phyloP scores from a whole-genome alignment of 139 green algal species.

The Astrephomene gubernaculifera region DNA sequence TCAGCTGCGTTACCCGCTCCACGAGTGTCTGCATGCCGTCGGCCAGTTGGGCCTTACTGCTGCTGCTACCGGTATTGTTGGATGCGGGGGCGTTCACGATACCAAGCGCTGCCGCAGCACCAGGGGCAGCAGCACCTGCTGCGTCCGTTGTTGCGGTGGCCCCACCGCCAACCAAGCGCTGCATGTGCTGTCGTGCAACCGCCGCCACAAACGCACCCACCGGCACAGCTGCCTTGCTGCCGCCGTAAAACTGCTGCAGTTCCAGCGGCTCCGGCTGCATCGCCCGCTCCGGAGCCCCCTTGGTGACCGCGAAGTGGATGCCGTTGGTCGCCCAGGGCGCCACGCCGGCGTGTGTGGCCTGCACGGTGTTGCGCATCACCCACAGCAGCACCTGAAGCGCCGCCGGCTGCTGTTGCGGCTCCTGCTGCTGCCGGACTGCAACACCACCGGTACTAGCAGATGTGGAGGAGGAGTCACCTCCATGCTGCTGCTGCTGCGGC shows the following conservation, averaged over 20 bases:
- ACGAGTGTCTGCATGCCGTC: too few species aligned
- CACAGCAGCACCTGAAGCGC: slow-evolving; percentile 57
- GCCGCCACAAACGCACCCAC: slow-evolving; percentile 8
- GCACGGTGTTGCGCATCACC: slow-evolving; percentile 67
- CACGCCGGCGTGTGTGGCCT: slow-evolving; percentile 49
- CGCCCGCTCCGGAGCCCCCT: slow-evolving; percentile 22
- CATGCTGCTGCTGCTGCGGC: neutral
- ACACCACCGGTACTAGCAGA: neutral
- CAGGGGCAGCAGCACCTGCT: neutral
- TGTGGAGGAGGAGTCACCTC: neutral
- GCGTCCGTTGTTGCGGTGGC: neutral
- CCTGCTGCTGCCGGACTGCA: neutral
- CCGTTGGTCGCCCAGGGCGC: slow-evolving; percentile 51
- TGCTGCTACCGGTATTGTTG: too few species aligned
- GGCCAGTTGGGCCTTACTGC: too few species aligned
- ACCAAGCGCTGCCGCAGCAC: neutral
- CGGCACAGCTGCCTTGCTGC: neutral
- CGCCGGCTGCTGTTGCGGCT: neutral
- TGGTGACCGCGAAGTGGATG: slow-evolving; percentile 53
- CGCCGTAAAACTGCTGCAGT: slow-evolving; percentile 36
- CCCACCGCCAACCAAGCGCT: neutral
- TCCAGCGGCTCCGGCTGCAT: slow-evolving; percentile 59
- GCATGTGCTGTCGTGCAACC: neutral
- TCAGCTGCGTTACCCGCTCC: neutral
- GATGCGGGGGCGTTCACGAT: too few species aligned